Conservation (phyloP, 352 stramenopile species). For the Pelagophyceae sp. region DNA sequence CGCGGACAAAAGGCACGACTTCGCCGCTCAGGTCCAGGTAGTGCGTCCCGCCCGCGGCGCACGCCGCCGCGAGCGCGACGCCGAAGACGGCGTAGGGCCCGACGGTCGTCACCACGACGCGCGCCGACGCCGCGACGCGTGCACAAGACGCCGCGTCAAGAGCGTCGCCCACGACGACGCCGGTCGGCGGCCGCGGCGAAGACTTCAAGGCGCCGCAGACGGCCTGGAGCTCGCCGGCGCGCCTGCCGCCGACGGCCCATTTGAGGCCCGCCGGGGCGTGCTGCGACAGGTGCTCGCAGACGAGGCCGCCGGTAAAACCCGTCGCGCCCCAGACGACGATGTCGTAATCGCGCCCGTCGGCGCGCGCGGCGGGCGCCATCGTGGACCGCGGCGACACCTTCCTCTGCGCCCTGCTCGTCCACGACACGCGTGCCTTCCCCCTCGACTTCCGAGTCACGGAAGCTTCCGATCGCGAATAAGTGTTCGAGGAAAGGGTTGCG, state of each 20-base stretch:
- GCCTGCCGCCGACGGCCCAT: constrained; percentile 56
- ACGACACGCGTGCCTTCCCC: too few species aligned
- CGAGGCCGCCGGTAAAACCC: constrained; percentile 52
- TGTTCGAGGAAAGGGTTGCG: too few species aligned
- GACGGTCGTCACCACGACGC: constrained; percentile 56
- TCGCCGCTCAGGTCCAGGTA: constrained; percentile 71
- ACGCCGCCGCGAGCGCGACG: constrained; percentile 57
- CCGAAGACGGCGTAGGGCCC: constrained; percentile 65
- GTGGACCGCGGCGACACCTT: too few species aligned
- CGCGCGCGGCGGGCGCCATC: too few species aligned
- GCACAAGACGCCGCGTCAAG: neutral
- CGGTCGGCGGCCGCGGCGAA: neutral
- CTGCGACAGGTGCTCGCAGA: constrained; percentile 44
- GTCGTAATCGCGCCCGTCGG: neutral
- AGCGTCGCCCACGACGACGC: neutral
- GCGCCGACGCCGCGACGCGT: constrained; percentile 48
- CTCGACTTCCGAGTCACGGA: too few species aligned
- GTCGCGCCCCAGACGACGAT: constrained; percentile 57
- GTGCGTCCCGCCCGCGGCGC: constrained; percentile 57
- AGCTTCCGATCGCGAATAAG: too few species aligned
- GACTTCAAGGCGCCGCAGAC: constrained; percentile 24
- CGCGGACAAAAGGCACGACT: constrained; percentile 49
- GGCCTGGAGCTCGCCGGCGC: constrained; percentile 41
- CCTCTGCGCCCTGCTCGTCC: too few species aligned
- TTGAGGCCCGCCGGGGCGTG: constrained; percentile 38